Percentiles rank a stretch among this genome's conserved stretches.
Evolutionary conservation across 306 rosid genomes (phyloP).

Genomic region (Lathyrus aphaca): DNA sequence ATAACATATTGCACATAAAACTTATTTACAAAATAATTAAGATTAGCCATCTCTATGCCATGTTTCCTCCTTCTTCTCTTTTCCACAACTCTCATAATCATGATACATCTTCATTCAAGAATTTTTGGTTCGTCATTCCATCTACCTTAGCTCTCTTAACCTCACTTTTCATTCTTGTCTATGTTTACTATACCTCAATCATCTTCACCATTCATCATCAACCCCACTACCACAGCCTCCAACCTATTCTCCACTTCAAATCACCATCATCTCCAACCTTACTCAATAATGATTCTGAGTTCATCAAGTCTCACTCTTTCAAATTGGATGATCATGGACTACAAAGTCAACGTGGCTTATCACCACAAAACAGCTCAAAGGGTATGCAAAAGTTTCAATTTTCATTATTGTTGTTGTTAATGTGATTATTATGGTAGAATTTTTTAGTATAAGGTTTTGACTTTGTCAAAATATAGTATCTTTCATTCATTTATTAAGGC

Average conservation of each 20-base stretch:
- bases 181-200: constrained; percentile 56
- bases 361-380: constrained; percentile 34
- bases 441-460: background rate
- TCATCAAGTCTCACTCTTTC: constrained; percentile 26
- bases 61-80: constrained; percentile 47
- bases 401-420: constrained; percentile 8
- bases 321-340: constrained; percentile 12
- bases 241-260: constrained; percentile 25
- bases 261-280: constrained; percentile 25
- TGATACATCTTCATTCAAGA: constrained; percentile 37
- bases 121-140: constrained; percentile 53
- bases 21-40: background rate
- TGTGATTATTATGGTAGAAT: background rate
- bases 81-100: constrained; percentile 39
- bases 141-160: constrained; percentile 57
- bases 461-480: background rate
- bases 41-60: constrained; percentile 9
- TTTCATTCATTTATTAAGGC: background rate
- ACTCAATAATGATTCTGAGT: constrained; percentile 28
- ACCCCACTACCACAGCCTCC: constrained; percentile 24
- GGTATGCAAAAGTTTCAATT: constrained; percentile 43
- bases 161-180: constrained; percentile 52
- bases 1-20: background rate
- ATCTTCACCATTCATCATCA: constrained; percentile 44
- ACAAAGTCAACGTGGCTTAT: constrained; percentile 44